Base-by-base conservation (phyloP, 768 basidiomycete species). In the Auricularia cornea region DNA sequence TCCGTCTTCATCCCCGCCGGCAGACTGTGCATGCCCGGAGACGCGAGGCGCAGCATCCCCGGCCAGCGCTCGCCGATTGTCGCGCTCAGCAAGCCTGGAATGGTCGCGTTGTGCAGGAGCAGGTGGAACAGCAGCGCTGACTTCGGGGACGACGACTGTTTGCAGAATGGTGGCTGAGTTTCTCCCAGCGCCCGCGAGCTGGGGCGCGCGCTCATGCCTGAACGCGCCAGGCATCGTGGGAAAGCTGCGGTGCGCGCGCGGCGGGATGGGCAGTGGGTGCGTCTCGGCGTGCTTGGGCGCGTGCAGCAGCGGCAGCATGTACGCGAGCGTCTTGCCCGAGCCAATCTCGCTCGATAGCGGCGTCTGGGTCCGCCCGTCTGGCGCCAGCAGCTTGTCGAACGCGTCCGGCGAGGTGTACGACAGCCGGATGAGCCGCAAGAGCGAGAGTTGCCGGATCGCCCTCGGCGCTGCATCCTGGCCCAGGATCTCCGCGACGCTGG, bases 271-370 rank as follows among this genome's bases (percentile, higher is more conserved):
- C 10, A 8, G 35, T 28, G 52, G 64, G 48, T 66, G 62, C 16
- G 77, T 62, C 70, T 95, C 92, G 2, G 82, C 77, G 59, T 76
- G 71, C 72, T 96, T 96, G 71, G 95, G 77, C 66, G 81, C 77
- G 66, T 95, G 89, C 2, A 96, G 79, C 61, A 95, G 73, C 0
- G 94, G 94, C n/a, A n/a, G n/a, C n/a, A n/a, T n/a, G n/a, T n/a
- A n/a, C n/a, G n/a, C n/a, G n/a, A n/a, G n/a, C n/a, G n/a, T n/a
- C n/a, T n/a, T 96, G 1, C 93, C 94, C 0, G 92, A 93, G 18
- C 94, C 94, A 0, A 92, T 96, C 73, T 95, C 93, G 0, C 89
- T 87, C 0, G 92, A 93, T 1, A 96, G 80, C 6, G 95, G 81
- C 66, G 81, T 87, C 63, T 78, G 71, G 11, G 69, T 66, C 63